Evolutionary conservation across 768 basidiomycete genomes (phyloP).

Genomic region (Trametes maxima): DNA sequence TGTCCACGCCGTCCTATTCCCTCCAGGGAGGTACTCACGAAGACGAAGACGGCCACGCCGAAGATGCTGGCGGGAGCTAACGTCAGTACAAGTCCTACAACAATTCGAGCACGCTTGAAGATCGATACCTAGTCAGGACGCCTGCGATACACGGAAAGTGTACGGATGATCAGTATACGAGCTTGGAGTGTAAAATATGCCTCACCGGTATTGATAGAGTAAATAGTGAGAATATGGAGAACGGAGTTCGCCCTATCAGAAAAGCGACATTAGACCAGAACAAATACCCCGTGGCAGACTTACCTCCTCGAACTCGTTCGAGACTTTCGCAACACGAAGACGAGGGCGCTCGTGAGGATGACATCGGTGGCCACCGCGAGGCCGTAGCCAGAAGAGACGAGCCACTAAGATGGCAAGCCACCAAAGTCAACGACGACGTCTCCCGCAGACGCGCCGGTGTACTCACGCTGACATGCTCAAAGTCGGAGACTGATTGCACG

Average conservation of each 20-base stretch:
- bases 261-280: not conserved
- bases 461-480: no score
- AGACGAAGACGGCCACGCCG: not conserved
- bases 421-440: not conserved
- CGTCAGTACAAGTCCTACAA: not conserved
- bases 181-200: no score
- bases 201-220: not conserved
- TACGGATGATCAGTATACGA: no score
- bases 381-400: not conserved
- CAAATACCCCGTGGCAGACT: not conserved
- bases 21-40: not conserved
- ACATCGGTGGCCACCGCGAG: not conserved
- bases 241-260: not conserved
- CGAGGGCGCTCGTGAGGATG: not conserved
- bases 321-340: not conserved
- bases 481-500: no score
- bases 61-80: not conserved
- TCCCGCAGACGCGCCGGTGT: not conserved
- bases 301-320: conserved; percentile 1
- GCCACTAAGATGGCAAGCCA: not conserved
- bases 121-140: not conserved
- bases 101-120: no score
- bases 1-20: not conserved
- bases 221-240: not conserved
- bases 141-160: not conserved